Percentiles rank a stretch among this genome's conserved stretches.
phyloP scores from a whole-genome alignment of 805 yeast genomes.

The Wickerhamiella azymoides region DNA sequence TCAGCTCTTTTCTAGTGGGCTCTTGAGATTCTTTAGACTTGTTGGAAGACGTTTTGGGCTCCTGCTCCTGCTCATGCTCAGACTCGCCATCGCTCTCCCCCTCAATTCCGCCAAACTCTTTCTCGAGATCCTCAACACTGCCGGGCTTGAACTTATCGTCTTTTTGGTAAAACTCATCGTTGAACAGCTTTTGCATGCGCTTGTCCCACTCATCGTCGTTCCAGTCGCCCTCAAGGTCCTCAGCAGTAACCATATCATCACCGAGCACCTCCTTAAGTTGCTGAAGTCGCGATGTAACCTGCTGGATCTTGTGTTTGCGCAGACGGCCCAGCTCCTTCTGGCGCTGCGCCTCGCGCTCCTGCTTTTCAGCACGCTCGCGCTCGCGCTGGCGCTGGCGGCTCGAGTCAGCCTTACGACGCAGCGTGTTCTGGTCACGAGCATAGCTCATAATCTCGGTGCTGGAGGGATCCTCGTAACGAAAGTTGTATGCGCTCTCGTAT shows the following conservation, averaged over 20 bases:
- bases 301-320: slow-evolving; percentile 62
- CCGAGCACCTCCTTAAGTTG: slow-evolving; percentile 59
- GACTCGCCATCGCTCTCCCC: slow-evolving; percentile 17
- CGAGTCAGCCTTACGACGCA: slow-evolving; percentile 64
- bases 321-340: slow-evolving; percentile 53
- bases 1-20: slow-evolving; percentile 28
- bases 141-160: slow-evolving; percentile 52
- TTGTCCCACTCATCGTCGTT: slow-evolving; percentile 85
- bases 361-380: slow-evolving; percentile 41
- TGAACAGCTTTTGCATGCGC: slow-evolving; percentile 70
- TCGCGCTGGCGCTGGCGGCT: slow-evolving; percentile 75
- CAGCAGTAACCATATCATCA: slow-evolving; percentile 52
- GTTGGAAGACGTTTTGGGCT: neutral
- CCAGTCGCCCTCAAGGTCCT: slow-evolving; percentile 74
- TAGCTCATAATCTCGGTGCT: slow-evolving; percentile 85
- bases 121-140: slow-evolving; percentile 29
- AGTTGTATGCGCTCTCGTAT: slow-evolving; percentile 86
- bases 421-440: slow-evolving; percentile 83
- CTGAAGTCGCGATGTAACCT: slow-evolving; percentile 56
- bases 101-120: slow-evolving; percentile 28
- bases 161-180: slow-evolving; percentile 66
- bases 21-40: slow-evolving; percentile 13
- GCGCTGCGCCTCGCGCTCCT: slow-evolving; percentile 38
- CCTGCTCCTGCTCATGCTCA: slow-evolving; percentile 19
- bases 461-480: slow-evolving; percentile 85